These are phyloP conservation scores for Mortierella sp. DNA, from an alignment of 371 early-diverging fungal genomes.

Conservation along the genomic window DNA sequence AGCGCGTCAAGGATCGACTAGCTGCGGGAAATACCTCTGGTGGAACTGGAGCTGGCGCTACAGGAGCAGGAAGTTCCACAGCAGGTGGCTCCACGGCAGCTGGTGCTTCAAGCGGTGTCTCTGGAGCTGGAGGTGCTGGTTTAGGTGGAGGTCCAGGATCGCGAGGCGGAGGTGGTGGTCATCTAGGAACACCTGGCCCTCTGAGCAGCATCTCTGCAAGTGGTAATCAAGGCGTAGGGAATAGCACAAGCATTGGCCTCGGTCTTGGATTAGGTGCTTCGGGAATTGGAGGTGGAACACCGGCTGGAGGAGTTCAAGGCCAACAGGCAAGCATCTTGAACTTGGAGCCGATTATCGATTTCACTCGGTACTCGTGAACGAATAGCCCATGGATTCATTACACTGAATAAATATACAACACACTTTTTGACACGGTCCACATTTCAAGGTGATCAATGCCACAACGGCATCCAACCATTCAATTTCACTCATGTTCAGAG, in stretches of 20 bases:
- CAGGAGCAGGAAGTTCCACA: constrained; percentile 1
- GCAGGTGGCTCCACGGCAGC: not conserved
- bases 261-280: constrained; percentile 34
- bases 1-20: constrained; percentile 72
- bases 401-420: no score
- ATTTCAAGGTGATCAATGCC: no score
- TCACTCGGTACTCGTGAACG: constrained; percentile 70
- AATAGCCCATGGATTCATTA: not conserved
- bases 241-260: constrained; percentile 28
- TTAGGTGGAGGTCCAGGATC: not conserved
- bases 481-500: no score
- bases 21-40: constrained; percentile 1
- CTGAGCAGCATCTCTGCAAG: not conserved
- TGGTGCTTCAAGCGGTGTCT: not conserved
- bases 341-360: constrained; percentile 66
- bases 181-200: constrained; percentile 2
- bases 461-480: no score
- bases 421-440: no score
- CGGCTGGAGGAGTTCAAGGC: constrained; percentile 3
- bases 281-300: not conserved
- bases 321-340: constrained; percentile 48
- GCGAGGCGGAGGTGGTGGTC: constrained; percentile 5
- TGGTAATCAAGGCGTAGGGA: constrained; percentile 13
- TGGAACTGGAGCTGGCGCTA: constrained; percentile 11
- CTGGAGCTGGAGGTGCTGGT: constrained; percentile 12